A percentile compares a stretch with the other conserved stretches of the same genome.
Evolutionary conservation across 192 early-diverging fungal species (phyloP).

Genomic region (Anaeromyces robustus): DNA sequence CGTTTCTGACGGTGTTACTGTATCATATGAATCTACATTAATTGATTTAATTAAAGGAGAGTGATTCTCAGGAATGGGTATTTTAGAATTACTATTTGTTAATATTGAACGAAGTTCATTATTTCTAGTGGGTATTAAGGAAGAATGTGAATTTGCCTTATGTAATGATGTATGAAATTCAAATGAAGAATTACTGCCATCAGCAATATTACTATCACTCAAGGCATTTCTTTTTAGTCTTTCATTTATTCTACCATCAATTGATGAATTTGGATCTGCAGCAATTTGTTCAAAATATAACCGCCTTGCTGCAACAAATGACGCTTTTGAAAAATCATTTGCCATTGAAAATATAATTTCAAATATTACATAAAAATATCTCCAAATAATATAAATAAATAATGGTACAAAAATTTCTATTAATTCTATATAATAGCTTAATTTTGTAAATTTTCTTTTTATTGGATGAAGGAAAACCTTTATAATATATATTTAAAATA

Average conservation of each 20-base stretch:
- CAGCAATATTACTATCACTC: background rate
- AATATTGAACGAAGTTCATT: background rate
- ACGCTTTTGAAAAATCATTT: background rate
- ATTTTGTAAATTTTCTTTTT: background rate
- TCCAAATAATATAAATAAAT: background rate
- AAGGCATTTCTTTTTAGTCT: background rate
- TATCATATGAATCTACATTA: background rate
- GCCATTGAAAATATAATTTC: background rate
- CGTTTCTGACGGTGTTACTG: background rate
- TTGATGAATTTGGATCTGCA: background rate
- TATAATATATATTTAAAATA: background rate
- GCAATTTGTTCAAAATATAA: background rate
- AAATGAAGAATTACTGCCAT: background rate
- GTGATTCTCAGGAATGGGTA: background rate
- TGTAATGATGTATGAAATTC: background rate
- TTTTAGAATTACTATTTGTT: background rate
- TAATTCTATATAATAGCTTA: background rate
- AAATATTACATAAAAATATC: background rate
- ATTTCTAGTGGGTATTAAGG: background rate
- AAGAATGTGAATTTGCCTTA: background rate
- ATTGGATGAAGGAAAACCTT: background rate
- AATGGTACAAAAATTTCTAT: background rate
- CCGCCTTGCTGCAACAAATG: background rate
- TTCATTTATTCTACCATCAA: background rate
- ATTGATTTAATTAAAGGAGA: background rate